Evolutionary conservation across 2,329 filamentous ascomycete species (phyloP), one percentile per base, ranked within the genome.

Genomic region (Harringtonia aguacate): DNA sequence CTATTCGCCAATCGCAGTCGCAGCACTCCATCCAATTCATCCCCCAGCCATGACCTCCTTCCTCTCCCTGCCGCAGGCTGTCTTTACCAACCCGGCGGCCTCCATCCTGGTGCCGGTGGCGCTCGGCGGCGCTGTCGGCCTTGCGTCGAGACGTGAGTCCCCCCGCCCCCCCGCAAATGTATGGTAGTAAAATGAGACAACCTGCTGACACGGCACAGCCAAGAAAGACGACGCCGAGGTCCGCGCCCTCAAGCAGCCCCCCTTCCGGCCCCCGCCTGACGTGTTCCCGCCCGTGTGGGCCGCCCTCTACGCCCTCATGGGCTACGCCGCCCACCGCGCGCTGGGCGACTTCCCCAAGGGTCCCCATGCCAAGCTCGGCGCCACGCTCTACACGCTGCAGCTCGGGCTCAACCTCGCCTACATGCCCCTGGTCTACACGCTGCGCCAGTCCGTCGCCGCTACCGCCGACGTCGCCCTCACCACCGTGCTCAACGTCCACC

Each of bases 401-500:
- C 79, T 95, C 8, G 84, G 74, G 12, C 70, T 95, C 41, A 95
- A 95, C 61, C 69, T 94, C 27, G 62, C 82, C 43, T 97, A 86
- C 86, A 95, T 88, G 76, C 90, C 90, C 13, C 73, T 95, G 12
- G 95, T 95, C 73, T 95, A 95, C 59, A 73, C 76, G n/a, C 58
- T 82, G 41, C 80, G 81, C 51, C 76, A 77, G 15, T 87, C 88
- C 1, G 70, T 82, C 42, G 76, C 79, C 56, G 88, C 89, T 4
- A 78, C 86, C 8, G 72, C 73, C 24, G 86, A 95, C 59, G 81
- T 94, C 41, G 64, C 85, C 24, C 72, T 80, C 0, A 69, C 95
- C 9, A 69, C 82, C 1, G 86, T 83, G 9, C 67, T 82, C 27
- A 84, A 86, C 39, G 75, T 72, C 8, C 89, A 87, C 54, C 64